These are phyloP conservation scores for Sanghuangporus sanghuang DNA, from an alignment of 1,284 basidiomycete species.

Conservation along the genomic window DNA sequence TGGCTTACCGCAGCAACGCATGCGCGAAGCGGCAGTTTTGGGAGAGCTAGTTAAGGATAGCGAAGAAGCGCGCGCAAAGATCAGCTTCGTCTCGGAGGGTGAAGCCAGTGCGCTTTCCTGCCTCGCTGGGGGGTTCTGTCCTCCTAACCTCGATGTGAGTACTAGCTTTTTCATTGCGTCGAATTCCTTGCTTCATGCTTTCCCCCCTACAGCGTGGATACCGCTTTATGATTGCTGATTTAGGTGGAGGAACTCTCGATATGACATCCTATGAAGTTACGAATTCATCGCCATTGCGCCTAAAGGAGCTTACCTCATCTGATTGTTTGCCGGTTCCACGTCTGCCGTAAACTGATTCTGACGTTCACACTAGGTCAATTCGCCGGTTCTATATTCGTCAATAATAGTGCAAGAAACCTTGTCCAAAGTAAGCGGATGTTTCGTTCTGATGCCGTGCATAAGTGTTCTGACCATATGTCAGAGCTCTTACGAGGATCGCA, in stretches of 20 bases:
- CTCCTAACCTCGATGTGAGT: constrained; percentile 40
- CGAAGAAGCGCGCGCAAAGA: constrained; percentile 59
- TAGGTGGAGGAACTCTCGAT: constrained; percentile 74
- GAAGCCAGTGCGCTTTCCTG: constrained; percentile 74
- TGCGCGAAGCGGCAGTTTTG: constrained; percentile 63
- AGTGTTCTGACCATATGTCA: not conserved
- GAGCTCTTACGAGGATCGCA: constrained; percentile 10
- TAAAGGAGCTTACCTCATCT: constrained; percentile 76
- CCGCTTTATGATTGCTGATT: constrained; percentile 72
- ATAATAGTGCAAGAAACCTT: constrained; percentile 22
- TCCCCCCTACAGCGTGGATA: constrained; percentile 40
- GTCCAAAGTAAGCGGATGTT: not conserved
- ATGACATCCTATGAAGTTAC: constrained; percentile 72
- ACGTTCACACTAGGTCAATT: constrained; percentile 49
- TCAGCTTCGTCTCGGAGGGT: constrained; percentile 70
- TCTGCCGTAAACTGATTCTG: not conserved
- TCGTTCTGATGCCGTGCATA: not conserved
- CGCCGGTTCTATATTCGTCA: constrained; percentile 76
- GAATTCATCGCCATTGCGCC: constrained; percentile 61
- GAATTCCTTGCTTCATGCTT: not conserved
- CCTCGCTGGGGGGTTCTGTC: constrained; percentile 27
- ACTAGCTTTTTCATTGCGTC: constrained; percentile 34
- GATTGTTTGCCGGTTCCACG: constrained; percentile 46
- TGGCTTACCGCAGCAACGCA: constrained; percentile 69
- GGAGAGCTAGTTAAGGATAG: constrained; percentile 65